Conservation (phyloP, 768 basidiomycete genomes). For the Gyrodon lividus region DNA sequence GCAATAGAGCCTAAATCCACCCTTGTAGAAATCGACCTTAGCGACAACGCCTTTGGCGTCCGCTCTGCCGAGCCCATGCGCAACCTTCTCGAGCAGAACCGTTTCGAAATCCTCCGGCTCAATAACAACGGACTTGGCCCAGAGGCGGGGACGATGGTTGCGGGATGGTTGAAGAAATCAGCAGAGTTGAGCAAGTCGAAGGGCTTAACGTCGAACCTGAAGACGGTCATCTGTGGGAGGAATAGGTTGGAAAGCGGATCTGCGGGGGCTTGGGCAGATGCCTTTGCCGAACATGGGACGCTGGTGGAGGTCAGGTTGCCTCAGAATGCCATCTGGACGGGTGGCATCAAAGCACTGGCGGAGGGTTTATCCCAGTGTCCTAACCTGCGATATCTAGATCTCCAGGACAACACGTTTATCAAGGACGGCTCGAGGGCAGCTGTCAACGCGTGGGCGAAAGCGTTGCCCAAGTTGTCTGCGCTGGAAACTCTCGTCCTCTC, state of each 20-base stretch:
- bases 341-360: slow-evolving; percentile 80
- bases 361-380: slow-evolving; percentile 67
- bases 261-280: slow-evolving; percentile 79
- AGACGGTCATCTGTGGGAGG: slow-evolving; percentile 85
- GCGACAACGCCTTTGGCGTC: slow-evolving; percentile 96
- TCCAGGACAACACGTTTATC: slow-evolving; percentile 89
- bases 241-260: slow-evolving; percentile 95
- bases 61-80: slow-evolving; percentile 94
- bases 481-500: slow-evolving; percentile 84
- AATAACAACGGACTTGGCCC: slow-evolving; percentile 98
- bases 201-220: slow-evolving; percentile 70
- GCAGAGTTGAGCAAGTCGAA: slow-evolving; percentile 65
- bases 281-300: slow-evolving; percentile 81
- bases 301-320: slow-evolving; percentile 88
- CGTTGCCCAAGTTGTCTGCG: slow-evolving; percentile 66
- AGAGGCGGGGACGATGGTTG: slow-evolving; percentile 81
- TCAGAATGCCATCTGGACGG: slow-evolving; percentile 97
- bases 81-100: slow-evolving; percentile 81
- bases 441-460: slow-evolving; percentile 58
- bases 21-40: slow-evolving; percentile 85
- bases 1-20: slow-evolving; percentile 78
- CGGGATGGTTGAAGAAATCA: slow-evolving; percentile 77
- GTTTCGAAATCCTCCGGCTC: slow-evolving; percentile 76
- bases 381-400: slow-evolving; percentile 72
- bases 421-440: slow-evolving; percentile 60